Percentiles rank a stretch among this genome's conserved stretches.
Conservation (phyloP, 148 eudicot species). For the Camellia granthamiana region DNA sequence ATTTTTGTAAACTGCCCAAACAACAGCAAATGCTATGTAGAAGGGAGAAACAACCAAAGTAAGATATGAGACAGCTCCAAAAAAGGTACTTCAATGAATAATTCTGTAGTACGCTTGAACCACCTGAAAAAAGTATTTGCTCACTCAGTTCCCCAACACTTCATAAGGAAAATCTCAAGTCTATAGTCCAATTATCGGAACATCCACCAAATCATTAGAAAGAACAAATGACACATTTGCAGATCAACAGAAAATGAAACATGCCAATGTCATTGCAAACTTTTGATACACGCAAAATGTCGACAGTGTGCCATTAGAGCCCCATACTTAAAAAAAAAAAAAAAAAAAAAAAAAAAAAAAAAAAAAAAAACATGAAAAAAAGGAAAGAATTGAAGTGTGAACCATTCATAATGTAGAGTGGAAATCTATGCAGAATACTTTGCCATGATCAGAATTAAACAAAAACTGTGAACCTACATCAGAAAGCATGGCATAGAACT, state of each 20-base stretch:
- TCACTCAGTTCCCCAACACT: not conserved
- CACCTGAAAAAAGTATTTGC: constrained; percentile 40
- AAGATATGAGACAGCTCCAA: constrained; percentile 79
- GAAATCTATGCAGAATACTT: not conserved
- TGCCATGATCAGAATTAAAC: not conserved
- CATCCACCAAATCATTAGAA: not conserved
- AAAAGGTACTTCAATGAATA: constrained; percentile 66
- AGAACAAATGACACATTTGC: not conserved
- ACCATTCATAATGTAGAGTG: not conserved
- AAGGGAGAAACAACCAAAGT: constrained; percentile 77
- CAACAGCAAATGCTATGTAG: constrained; percentile 65
- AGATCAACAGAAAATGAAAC: not conserved
- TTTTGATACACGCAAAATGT: not conserved
- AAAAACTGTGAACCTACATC: not conserved
- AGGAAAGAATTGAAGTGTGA: not conserved
- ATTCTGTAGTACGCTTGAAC: constrained; percentile 48
- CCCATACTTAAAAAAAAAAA: not conserved
- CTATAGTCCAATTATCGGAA: not conserved
- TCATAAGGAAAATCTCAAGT: not conserved
- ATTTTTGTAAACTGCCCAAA: constrained; percentile 70
- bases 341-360: not conserved
- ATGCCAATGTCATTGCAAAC: not conserved
- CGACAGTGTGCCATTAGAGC: not conserved
- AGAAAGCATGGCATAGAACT: not conserved
- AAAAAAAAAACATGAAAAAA: no score